Conservation (phyloP, 345 rosid genomes). For the Litchi chinensis region DNA sequence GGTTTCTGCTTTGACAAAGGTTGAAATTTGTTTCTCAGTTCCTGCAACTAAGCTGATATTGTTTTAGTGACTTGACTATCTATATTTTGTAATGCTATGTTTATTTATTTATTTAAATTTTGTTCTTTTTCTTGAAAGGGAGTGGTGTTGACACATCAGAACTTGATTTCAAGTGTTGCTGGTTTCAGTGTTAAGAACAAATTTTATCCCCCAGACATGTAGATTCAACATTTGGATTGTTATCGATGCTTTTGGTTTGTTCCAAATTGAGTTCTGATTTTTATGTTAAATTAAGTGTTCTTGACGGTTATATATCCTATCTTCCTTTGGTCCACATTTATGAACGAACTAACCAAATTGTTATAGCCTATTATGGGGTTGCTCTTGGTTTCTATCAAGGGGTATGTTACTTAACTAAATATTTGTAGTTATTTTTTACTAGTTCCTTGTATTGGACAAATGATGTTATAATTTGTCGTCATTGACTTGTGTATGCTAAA, state of each 20-base stretch:
- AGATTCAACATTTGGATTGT: constrained; percentile 36
- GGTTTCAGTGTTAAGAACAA: constrained; percentile 44
- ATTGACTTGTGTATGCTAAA: constrained; percentile 11
- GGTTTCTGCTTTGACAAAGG: too few species aligned
- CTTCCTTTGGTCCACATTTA: constrained; percentile 95
- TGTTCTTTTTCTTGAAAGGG: constrained; percentile 48
- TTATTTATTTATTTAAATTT: constrained; percentile 9
- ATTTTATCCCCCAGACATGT: constrained; percentile 69
- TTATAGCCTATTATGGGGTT: constrained; percentile 54
- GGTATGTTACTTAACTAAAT: constrained; percentile 48
- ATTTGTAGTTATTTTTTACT: not conserved
- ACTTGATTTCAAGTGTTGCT: constrained; percentile 82
- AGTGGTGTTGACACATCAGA: constrained; percentile 76
- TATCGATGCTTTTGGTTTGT: not conserved
- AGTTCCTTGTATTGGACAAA: too few species aligned
- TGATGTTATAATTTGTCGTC: not conserved
- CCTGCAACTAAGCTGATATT: constrained; percentile 18
- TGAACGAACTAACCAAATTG: constrained; percentile 75
- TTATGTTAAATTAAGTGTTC: constrained; percentile 13
- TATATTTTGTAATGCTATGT: constrained; percentile 1
- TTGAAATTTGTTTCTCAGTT: not conserved
- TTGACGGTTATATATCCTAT: constrained; percentile 76
- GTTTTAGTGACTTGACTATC: constrained; percentile 15
- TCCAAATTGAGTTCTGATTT: constrained; percentile 9
- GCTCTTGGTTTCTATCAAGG: constrained; percentile 93